These are phyloP conservation scores for Trametes maxima DNA, from an alignment of 768 basidiomycete species.

Conservation along the genomic window DNA sequence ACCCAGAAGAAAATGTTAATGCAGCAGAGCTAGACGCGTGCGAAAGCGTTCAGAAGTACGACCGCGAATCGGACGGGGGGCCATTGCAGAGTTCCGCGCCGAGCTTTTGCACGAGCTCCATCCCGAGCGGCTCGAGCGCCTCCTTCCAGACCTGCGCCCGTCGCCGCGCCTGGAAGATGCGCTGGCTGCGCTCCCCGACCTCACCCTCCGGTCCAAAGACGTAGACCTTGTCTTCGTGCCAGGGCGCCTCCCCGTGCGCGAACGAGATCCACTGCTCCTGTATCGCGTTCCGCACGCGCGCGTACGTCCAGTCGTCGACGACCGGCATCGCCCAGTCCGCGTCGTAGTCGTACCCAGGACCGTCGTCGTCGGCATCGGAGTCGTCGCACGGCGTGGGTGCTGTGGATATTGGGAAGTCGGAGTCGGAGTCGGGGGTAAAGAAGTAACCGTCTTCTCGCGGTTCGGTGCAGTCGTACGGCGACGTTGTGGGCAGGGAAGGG, in stretches of 20 bases:
- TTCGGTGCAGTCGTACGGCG: conserved; percentile 23
- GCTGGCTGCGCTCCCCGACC: conserved; percentile 66
- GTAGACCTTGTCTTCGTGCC: conserved; percentile 69
- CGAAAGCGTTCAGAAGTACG: conserved; percentile 5
- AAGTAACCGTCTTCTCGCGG: conserved; percentile 32
- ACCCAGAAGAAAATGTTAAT: background rate
- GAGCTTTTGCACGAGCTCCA: conserved; percentile 67
- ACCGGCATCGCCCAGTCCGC: conserved; percentile 55
- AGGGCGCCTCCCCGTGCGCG: conserved; percentile 72
- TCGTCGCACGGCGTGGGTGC: background rate
- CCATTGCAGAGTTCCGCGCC: conserved; percentile 76
- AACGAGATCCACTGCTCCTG: conserved; percentile 78
- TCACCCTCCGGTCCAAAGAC: conserved; percentile 86
- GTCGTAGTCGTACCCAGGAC: conserved; percentile 27
- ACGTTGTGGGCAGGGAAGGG: conserved; percentile 35
- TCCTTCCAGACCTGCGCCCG: conserved; percentile 63
- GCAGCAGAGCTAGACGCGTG: background rate
- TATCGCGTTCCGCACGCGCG: conserved; percentile 67
- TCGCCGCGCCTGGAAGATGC: conserved; percentile 68
- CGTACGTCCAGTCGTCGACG: conserved; percentile 69
- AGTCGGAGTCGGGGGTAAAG: conserved; percentile 36
- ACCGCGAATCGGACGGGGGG: conserved; percentile 41
- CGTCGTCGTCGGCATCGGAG: conserved; percentile 37
- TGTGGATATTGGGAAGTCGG: conserved; percentile 17
- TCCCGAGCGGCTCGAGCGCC: conserved; percentile 68